Conservation (phyloP, 331 rosid species). For the Telfairia occidentalis region DNA sequence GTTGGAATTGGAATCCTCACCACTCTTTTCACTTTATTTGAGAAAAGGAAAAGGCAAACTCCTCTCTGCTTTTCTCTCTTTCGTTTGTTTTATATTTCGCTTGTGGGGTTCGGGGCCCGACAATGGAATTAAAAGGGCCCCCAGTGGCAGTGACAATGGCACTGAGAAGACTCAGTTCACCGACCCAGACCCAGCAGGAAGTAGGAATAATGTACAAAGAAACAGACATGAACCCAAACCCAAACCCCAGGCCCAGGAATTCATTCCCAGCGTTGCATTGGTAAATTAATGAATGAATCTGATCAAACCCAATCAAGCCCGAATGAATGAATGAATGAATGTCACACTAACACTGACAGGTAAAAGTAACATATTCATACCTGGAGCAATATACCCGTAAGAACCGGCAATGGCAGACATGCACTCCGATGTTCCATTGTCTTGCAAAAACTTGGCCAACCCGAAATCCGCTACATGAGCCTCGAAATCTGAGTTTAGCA, state of each 20-base stretch:
- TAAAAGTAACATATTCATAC: no score
- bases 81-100: not conserved
- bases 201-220: not conserved
- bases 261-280: not conserved
- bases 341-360: no score
- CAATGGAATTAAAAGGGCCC: not conserved
- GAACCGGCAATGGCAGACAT: constrained; percentile 84
- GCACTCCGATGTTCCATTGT: constrained; percentile 52
- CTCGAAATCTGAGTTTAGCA: constrained; percentile 56
- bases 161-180: not conserved
- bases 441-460: constrained; percentile 62
- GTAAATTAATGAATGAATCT: no score
- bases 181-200: not conserved
- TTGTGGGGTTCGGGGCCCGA: not conserved
- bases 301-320: not conserved
- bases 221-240: no score
- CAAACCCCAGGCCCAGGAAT: not conserved
- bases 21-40: not conserved
- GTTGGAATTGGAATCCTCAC: not conserved
- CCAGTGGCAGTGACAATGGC: not conserved
- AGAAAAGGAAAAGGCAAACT: not conserved
- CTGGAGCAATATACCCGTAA: constrained; percentile 90
- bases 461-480: constrained; percentile 86
- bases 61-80: not conserved
- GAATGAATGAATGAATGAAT: not conserved